Base-by-base conservation (phyloP, 352 stramenopile species). In the Pythium phragmitis region DNA sequence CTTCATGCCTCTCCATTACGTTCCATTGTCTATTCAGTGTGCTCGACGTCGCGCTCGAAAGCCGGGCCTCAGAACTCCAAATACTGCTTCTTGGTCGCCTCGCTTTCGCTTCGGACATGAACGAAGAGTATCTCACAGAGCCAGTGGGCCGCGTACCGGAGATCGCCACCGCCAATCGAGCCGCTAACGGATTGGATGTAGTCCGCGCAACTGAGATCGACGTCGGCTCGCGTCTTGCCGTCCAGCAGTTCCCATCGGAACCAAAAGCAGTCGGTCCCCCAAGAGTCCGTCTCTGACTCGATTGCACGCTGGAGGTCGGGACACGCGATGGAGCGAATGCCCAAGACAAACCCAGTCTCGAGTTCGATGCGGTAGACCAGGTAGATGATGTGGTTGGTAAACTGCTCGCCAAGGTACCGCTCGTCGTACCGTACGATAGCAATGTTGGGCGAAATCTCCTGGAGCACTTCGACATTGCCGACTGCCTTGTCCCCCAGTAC, bases 351-450 rank as follows among this genome's bases (percentile, higher is more conserved):
- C 3, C 52, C 60, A 14, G 37, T 28, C 52, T 50, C 45, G 33
- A 56, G 59, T 42, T 61, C 45, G 7, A 52, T 3, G 26, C 60
- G 54, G 34, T 56, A 60, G 5, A 68, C 42, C 4, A 68, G 30
- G 30, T 62, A 68, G 21, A 68, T 23, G 6, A 57, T 21, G 52
- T 68, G 60, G 19, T 56, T 39, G 34, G 46, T 68, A 33, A 62
- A 36, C 6, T 14, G 5, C 13, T 57, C 19, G 8, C 46, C 61
- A 1, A 26, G 0, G 53, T 57, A 59, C 34, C 61, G 48, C 48
- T 68, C 55, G 36, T 51, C 48, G 61, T 58, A 68, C 14, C 55
- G 52, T 2, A 68, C 48, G 9, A 68, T 61, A 7, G n/a, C 59
- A 21, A 57, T 51, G 9, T 33, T 48, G 12, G 21, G 45, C 2